Percentiles rank a stretch among this genome's conserved stretches.
phyloP scores from a whole-genome alignment of 257 asterid genomes.

The Euphrasia confusa region DNA sequence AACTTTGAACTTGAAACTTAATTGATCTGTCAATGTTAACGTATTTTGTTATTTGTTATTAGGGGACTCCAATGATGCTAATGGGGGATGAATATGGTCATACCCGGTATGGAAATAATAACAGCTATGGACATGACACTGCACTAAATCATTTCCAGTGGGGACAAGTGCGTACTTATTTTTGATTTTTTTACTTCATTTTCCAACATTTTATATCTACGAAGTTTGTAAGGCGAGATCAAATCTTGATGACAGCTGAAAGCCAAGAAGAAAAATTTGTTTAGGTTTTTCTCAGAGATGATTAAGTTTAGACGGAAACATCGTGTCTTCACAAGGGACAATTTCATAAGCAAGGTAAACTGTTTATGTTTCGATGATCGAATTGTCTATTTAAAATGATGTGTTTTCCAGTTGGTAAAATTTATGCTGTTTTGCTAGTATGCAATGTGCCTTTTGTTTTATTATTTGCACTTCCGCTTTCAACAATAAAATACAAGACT shows the following conservation, averaged over 20 bases:
- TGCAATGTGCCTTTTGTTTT: background rate
- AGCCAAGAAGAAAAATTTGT: slow-evolving; percentile 62
- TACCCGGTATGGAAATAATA: slow-evolving; percentile 89
- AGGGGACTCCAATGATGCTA: slow-evolving; percentile 99
- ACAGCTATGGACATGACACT: slow-evolving; percentile 95
- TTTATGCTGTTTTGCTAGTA: slow-evolving; percentile 5
- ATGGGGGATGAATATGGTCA: slow-evolving; percentile 99
- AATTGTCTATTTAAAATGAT: slow-evolving; percentile 5
- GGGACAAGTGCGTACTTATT: slow-evolving; percentile 56
- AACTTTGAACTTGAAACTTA: slow-evolving; percentile 8
- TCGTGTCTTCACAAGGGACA: slow-evolving; percentile 51
- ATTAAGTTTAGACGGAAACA: slow-evolving; percentile 61
- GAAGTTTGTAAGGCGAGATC: slow-evolving; percentile 14
- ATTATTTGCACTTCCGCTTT: slow-evolving; percentile 8
- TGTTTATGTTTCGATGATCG: slow-evolving; percentile 7
- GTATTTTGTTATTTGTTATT: slow-evolving; percentile 23
- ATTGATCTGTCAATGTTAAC: slow-evolving; percentile 9
- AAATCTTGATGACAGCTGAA: slow-evolving; percentile 57
- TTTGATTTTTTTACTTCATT: slow-evolving; percentile 14
- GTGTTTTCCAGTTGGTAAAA: slow-evolving; percentile 1
- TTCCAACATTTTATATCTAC: slow-evolving; percentile 5
- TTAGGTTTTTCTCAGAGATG: slow-evolving; percentile 85
- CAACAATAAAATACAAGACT: slow-evolving; percentile 3
- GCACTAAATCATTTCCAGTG: slow-evolving; percentile 87
- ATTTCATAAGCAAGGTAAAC: slow-evolving; percentile 74